A percentile compares a stretch with the other conserved stretches of the same genome.
Evolutionary conservation across 2,329 filamentous ascomycete genomes (phyloP).

Genomic region (Ilyonectria robusta): DNA sequence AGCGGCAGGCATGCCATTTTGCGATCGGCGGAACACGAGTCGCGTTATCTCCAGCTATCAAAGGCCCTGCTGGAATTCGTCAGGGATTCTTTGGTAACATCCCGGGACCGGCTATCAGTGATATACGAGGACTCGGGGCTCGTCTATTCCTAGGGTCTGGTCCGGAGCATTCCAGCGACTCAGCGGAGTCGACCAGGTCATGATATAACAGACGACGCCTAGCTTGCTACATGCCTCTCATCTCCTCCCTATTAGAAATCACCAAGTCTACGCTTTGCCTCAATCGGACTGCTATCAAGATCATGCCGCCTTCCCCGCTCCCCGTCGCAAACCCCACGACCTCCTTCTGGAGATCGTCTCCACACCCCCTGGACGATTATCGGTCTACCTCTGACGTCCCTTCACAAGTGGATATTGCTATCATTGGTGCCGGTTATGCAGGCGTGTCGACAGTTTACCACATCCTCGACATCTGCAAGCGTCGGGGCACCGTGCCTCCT

Average conservation of each 20-base stretch:
- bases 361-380: conserved; percentile 23
- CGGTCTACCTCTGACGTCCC: conserved; percentile 50
- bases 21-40: background rate
- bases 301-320: conserved; percentile 27
- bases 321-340: conserved; percentile 27
- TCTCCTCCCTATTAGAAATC: conserved; percentile 11
- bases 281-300: conserved; percentile 12
- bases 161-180: background rate
- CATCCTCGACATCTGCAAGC: conserved; percentile 45
- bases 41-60: conserved; percentile 16
- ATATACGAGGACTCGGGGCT: background rate
- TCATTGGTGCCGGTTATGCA: conserved; percentile 63
- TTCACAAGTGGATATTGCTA: conserved; percentile 57
- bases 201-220: conserved; percentile 24
- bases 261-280: conserved; percentile 7
- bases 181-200: background rate
- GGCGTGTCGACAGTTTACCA: conserved; percentile 61
- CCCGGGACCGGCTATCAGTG: conserved; percentile 14
- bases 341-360: conserved; percentile 27
- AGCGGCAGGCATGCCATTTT: background rate
- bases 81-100: conserved; percentile 3
- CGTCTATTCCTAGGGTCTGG: conserved; percentile 1
- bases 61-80: background rate
- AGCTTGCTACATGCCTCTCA: background rate
- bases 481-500: conserved; percentile 26